phyloP scores from a whole-genome alignment of 2,329 filamentous ascomycete genomes.

The Aspergillus costaricaensis region DNA sequence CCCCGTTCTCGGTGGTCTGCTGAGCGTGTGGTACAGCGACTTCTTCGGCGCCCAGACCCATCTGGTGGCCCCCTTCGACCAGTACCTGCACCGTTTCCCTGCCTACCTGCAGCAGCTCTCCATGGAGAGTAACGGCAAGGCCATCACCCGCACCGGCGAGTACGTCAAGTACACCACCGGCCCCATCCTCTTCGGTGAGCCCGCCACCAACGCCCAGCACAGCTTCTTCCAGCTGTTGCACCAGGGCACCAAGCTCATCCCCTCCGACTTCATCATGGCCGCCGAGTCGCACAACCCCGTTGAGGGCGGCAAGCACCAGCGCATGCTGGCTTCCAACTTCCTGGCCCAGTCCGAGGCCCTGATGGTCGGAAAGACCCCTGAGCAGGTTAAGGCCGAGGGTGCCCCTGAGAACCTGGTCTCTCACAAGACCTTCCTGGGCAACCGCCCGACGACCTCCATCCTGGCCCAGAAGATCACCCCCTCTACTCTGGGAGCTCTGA shows the following conservation, averaged over 20 bases:
- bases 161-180: conserved; percentile 98
- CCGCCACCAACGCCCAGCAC: conserved; percentile 98
- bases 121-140: conserved; percentile 99
- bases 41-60: conserved; percentile 99
- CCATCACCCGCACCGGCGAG: conserved; percentile 81
- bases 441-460: conserved; percentile 94
- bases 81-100: conserved; percentile 98
- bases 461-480: conserved; percentile 92
- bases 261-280: conserved; percentile 95
- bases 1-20: conserved; percentile 82
- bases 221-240: conserved; percentile 99
- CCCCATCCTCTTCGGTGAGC: conserved; percentile 94
- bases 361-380: conserved; percentile 56
- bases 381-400: conserved; percentile 51
- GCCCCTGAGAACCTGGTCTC: conserved; percentile 65
- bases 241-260: conserved; percentile 98
- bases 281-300: conserved; percentile 97
- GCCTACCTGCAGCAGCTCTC: conserved; percentile 98
- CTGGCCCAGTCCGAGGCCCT: conserved; percentile 53
- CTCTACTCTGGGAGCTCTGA: conserved; percentile 87
- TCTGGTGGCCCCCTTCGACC: conserved; percentile 95
- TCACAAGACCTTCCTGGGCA: conserved; percentile 99
- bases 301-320: conserved; percentile 89
- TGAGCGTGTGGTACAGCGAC: conserved; percentile 98
- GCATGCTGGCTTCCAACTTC: conserved; percentile 56